A percentile compares a stretch with the other conserved stretches of the same genome.
Conservation (phyloP, 1,139 yeast genomes). For the Yamadazyma trypodendri region DNA sequence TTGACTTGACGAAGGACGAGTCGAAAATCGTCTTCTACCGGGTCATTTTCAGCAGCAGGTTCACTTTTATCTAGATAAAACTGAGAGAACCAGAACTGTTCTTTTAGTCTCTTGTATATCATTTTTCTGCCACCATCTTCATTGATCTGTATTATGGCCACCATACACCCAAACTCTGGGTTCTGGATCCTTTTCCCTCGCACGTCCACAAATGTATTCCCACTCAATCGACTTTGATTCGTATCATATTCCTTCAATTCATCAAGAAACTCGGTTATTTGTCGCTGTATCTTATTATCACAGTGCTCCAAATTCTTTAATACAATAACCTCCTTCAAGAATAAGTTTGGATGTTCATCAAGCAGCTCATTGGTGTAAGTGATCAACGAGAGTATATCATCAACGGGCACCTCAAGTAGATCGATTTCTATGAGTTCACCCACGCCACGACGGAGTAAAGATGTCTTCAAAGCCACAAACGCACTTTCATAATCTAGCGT, state of each 20-base stretch:
- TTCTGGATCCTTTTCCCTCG: constrained; percentile 16
- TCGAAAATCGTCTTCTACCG: not conserved
- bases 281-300: constrained; percentile 20
- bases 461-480: not conserved
- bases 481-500: constrained; percentile 10
- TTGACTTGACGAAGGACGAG: constrained; percentile 1
- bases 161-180: constrained; percentile 25
- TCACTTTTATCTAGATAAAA: constrained; percentile 3
- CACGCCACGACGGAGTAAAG: not conserved
- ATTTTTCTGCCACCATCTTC: constrained; percentile 5
- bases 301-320: constrained; percentile 17
- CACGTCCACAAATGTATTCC: constrained; percentile 11
- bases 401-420: not conserved
- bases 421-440: constrained; percentile 1
- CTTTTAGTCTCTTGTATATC: constrained; percentile 33
- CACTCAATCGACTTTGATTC: constrained; percentile 17
- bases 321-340: constrained; percentile 7
- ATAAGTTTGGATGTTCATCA: not conserved
- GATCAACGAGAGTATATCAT: not conserved
- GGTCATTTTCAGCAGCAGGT: not conserved
- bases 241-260: constrained; percentile 33
- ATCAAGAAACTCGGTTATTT: constrained; percentile 27
- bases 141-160: constrained; percentile 13
- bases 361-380: not conserved
- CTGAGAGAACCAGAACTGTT: constrained; percentile 37